A percentile compares a stretch with the other conserved stretches of the same genome.
Evolutionary conservation across 2,329 filamentous ascomycete genomes (phyloP).

Genomic region (Colletotrichum simmondsii): DNA sequence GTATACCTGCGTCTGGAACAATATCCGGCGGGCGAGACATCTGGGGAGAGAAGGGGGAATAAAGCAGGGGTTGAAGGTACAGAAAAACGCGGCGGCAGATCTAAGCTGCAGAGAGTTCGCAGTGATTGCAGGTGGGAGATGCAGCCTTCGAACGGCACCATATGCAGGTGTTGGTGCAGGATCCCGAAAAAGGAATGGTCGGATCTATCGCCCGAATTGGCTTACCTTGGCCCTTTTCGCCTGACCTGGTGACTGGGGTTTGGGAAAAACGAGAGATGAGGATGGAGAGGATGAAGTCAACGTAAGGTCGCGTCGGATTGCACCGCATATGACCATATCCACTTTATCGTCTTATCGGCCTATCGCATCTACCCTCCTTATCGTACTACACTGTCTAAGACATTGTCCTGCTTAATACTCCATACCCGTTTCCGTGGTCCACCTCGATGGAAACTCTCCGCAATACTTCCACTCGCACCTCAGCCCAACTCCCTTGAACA

Average conservation of each 20-base stretch:
- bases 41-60: background rate
- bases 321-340: background rate
- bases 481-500: background rate
- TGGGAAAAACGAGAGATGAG: background rate
- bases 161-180: background rate
- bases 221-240: conserved; percentile 6
- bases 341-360: background rate
- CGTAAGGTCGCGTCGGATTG: background rate
- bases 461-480: background rate
- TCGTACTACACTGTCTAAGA: background rate
- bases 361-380: background rate
- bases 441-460: background rate
- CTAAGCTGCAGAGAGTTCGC: background rate
- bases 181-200: conserved; percentile 22
- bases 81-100: background rate
- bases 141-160: conserved; percentile 2
- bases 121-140: background rate
- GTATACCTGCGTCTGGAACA: background rate
- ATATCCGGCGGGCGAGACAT: background rate
- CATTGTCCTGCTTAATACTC: background rate
- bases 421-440: background rate
- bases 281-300: background rate
- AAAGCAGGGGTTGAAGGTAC: background rate
- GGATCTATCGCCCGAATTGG: conserved; percentile 22
- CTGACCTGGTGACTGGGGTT: background rate